Conservation (phyloP, 2,329 filamentous ascomycete genomes). For the Ceratocystis harringtonii region DNA sequence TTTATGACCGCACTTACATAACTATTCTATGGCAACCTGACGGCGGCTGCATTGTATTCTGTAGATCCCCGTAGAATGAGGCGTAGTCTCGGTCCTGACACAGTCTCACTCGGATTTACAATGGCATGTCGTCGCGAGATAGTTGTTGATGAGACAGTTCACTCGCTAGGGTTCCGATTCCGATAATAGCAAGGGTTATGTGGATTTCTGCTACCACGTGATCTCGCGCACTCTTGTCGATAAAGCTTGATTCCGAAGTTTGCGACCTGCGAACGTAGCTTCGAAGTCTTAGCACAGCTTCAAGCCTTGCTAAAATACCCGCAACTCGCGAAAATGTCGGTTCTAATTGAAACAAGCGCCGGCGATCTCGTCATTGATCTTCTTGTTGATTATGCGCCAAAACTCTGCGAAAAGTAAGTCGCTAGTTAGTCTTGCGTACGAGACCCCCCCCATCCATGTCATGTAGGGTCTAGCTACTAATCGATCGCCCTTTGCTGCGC, state of each 20-base stretch:
- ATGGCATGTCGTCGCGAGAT: too few relatives aligned
- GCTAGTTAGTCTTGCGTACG: constrained; percentile 16
- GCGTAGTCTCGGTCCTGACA: too few relatives aligned
- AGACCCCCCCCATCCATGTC: too few relatives aligned
- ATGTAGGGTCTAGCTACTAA: constrained; percentile 16
- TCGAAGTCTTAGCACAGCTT: background rate
- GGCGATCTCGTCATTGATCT: constrained; percentile 94
- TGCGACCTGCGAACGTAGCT: background rate
- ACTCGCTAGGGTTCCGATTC: too few relatives aligned
- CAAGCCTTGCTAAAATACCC: background rate
- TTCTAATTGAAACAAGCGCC: constrained; percentile 79
- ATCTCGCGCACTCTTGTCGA: background rate
- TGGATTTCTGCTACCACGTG: background rate
- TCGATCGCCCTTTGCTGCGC: constrained; percentile 24
- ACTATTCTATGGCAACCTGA: too few relatives aligned
- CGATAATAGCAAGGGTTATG: background rate
- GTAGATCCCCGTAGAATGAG: too few relatives aligned
- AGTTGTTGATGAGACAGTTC: too few relatives aligned
- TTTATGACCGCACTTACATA: background rate
- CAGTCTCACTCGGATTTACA: too few relatives aligned
- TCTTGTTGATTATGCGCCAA: constrained; percentile 74
- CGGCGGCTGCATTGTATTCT: too few relatives aligned
- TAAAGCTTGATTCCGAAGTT: background rate
- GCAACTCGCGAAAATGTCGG: constrained; percentile 50
- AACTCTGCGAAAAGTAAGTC: constrained; percentile 88